Percentiles rank a stretch among this genome's conserved stretches.
phyloP scores from a whole-genome alignment of 2,329 filamentous ascomycete genomes.

The Fusarium foetens region DNA sequence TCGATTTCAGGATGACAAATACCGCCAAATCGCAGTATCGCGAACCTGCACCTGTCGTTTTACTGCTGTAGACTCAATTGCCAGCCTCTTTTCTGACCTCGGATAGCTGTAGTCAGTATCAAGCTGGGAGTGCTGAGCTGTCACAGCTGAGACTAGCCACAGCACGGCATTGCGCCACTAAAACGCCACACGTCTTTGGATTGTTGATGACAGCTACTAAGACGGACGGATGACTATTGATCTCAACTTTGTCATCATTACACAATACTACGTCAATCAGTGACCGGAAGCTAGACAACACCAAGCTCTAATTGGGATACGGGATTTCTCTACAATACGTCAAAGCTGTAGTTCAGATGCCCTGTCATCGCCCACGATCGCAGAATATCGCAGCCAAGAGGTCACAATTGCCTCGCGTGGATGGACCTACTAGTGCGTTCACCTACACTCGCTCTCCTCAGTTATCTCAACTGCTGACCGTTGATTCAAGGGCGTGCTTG shows the following conservation, averaged over 20 bases:
- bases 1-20: neutral
- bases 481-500: neutral
- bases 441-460: fast-evolving
- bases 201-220: neutral
- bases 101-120: neutral
- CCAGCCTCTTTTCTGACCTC: neutral
- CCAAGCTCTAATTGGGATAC: too few relatives aligned
- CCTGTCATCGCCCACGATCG: neutral
- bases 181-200: neutral
- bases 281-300: too few relatives aligned
- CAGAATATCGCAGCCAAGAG: constrained; percentile 2
- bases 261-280: neutral
- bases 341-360: neutral
- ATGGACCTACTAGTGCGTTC: neutral
- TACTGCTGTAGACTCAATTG: neutral
- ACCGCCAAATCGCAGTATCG: neutral
- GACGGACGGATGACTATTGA: too few relatives aligned
- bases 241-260: neutral
- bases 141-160: neutral
- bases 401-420: neutral
- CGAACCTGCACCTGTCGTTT: fast-evolving
- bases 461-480: fast-evolving
- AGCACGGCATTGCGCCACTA: neutral
- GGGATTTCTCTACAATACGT: too few relatives aligned
- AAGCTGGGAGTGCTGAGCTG: neutral